Percentiles rank a stretch among this genome's conserved stretches.
These are phyloP conservation scores for Alternaria sp. DNA, from an alignment of 2,329 filamentous ascomycete species.

Conservation along the genomic window DNA sequence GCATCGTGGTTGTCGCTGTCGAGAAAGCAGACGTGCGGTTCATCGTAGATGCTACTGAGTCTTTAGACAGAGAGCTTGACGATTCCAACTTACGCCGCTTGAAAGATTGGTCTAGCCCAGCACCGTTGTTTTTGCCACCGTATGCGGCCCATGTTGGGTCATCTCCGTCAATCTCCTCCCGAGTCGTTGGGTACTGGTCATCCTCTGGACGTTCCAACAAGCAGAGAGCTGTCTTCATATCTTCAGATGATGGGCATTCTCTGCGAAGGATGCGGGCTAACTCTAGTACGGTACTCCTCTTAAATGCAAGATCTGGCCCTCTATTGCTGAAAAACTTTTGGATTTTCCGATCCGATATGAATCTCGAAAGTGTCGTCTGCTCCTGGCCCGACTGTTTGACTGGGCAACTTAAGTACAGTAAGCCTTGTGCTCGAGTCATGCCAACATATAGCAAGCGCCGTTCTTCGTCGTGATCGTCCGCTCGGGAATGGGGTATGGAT, in stretches of 20 bases:
- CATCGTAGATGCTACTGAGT: conserved; percentile 38
- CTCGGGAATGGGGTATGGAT: conserved; percentile 84
- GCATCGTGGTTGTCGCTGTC: conserved; percentile 30
- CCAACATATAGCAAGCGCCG: conserved; percentile 89
- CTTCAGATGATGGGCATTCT: conserved; percentile 59
- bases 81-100: conserved; percentile 40
- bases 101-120: conserved; percentile 12
- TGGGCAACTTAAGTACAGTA: conserved; percentile 86
- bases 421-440: conserved; percentile 88
- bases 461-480: conserved; percentile 88
- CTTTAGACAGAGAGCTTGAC: conserved; percentile 7
- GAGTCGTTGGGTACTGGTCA: conserved; percentile 42
- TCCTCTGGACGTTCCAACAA: conserved; percentile 43
- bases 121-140: conserved; percentile 13
- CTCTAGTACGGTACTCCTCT: conserved; percentile 65
- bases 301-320: conserved; percentile 69
- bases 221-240: conserved; percentile 29
- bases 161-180: conserved; percentile 44
- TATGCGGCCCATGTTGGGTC: conserved; percentile 26
- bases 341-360: conserved; percentile 66
- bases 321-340: conserved; percentile 62
- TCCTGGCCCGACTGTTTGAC: conserved; percentile 68
- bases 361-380: conserved; percentile 72
- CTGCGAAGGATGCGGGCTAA: conserved; percentile 75
- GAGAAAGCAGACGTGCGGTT: conserved; percentile 37